These are phyloP conservation scores for Trichosporon sp. DNA, from an alignment of 1,284 basidiomycete species.

Conservation along the genomic window DNA sequence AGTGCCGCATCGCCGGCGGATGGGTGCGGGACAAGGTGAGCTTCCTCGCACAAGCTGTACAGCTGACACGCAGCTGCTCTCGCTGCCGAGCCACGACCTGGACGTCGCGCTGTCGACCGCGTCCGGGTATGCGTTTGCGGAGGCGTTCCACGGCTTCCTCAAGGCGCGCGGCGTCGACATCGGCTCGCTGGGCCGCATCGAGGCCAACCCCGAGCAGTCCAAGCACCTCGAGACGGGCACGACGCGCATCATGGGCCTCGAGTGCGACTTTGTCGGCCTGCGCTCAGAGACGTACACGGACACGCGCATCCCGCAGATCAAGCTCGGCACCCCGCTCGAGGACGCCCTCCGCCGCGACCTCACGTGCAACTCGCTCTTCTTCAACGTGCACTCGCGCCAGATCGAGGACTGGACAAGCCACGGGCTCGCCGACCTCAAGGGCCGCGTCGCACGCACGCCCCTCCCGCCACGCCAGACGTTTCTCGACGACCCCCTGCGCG, in stretches of 20 bases:
- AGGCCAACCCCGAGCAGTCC: conserved; percentile 92
- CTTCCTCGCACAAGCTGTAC: not conserved
- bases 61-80: conserved; percentile 62
- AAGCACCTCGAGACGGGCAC: conserved; percentile 97
- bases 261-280: conserved; percentile 92
- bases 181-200: conserved; percentile 69
- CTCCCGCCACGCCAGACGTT: conserved; percentile 84
- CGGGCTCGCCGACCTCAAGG: conserved; percentile 78
- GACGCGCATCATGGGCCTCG: conserved; percentile 74
- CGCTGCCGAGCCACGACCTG: conserved; percentile 80
- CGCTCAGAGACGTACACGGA: conserved; percentile 87
- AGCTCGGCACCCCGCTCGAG: conserved; percentile 86
- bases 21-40: conserved; percentile 96
- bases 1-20: conserved; percentile 85
- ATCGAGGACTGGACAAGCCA: conserved; percentile 86
- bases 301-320: conserved; percentile 80
- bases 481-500: conserved; percentile 85
- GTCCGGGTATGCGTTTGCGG: conserved; percentile 87
- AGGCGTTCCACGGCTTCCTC: conserved; percentile 68
- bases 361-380: conserved; percentile 95
- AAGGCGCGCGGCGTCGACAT: conserved; percentile 56
- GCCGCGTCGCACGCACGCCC: conserved; percentile 82
- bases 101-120: conserved; percentile 86
- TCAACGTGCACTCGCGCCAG: conserved; percentile 82
- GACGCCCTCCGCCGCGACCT: conserved; percentile 89